These are phyloP conservation scores for Capronia coronata DNA, from an alignment of 2,329 filamentous ascomycete species.

Conservation along the genomic window DNA sequence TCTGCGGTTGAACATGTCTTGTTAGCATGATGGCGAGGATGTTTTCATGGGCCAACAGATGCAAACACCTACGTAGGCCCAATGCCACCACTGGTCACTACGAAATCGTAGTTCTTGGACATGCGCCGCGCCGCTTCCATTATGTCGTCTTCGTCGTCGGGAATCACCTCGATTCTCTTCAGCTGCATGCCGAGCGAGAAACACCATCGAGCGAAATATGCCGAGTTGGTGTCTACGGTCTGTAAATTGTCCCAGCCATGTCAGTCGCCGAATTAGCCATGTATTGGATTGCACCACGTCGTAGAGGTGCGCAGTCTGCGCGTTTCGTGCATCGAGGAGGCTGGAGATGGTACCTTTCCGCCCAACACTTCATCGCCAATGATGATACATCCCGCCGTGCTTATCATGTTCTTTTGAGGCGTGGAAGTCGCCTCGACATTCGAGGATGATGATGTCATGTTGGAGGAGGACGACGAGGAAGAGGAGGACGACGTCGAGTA, in stretches of 20 bases:
- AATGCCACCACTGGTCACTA: conserved; percentile 92
- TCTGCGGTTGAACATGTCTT: conserved; percentile 41
- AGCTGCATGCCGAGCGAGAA: conserved; percentile 61
- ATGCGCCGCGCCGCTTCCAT: conserved; percentile 79
- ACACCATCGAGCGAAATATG: conserved; percentile 60
- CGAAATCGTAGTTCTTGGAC: conserved; percentile 85
- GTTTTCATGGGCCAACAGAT: too few species aligned
- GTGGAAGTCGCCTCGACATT: conserved; percentile 26
- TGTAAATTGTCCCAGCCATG: conserved; percentile 28
- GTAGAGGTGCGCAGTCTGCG: neutral
- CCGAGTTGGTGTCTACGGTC: conserved; percentile 61
- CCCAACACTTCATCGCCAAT: conserved; percentile 89
- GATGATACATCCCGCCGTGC: conserved; percentile 85
- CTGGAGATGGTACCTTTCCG: conserved; percentile 62
- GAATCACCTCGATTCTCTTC: conserved; percentile 85
- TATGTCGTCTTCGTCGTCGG: conserved; percentile 86
- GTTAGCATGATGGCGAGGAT: too few species aligned
- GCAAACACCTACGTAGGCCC: conserved; percentile 73
- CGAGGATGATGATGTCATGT: conserved; percentile 41
- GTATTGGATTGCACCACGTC: neutral
- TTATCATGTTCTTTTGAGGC: conserved; percentile 54
- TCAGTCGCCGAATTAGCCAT: neutral
- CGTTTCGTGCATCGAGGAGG: neutral
- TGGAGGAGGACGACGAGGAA: conserved; percentile 24
- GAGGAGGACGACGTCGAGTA: conserved; percentile 20